Conservation (phyloP, 306 rosid species). For the Lathyrus sativus region DNA sequence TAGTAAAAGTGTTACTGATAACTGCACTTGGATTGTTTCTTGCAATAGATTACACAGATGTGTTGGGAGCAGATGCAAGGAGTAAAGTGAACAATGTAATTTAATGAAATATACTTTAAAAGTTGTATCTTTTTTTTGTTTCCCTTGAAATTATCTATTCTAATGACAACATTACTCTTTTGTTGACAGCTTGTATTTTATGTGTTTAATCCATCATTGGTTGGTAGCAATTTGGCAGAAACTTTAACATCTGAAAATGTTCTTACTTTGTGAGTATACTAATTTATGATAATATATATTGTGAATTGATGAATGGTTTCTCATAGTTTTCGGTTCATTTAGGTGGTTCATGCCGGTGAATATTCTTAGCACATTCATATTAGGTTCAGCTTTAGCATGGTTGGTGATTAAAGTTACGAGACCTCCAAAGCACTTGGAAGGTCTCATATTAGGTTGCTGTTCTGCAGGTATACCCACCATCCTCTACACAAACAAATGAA, state of each 20-base stretch:
- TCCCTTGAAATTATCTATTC: not conserved
- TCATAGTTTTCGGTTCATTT: constrained; percentile 8
- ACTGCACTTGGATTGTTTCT: constrained; percentile 54
- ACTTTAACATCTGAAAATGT: constrained; percentile 48
- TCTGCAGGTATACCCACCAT: constrained; percentile 49
- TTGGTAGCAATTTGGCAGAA: constrained; percentile 52
- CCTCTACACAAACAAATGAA: not conserved
- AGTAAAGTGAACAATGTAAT: constrained; percentile 51
- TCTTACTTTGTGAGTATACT: constrained; percentile 45
- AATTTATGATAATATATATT: constrained; percentile 13
- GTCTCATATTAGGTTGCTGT: constrained; percentile 55
- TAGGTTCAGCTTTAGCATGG: constrained; percentile 62
- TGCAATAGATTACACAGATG: constrained; percentile 44
- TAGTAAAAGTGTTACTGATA: constrained; percentile 49
- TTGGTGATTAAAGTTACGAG: constrained; percentile 49
- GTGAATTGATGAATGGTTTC: constrained; percentile 19
- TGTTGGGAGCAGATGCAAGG: constrained; percentile 53
- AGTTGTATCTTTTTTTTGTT: not conserved
- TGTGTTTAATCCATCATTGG: constrained; percentile 60
- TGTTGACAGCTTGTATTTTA: constrained; percentile 56
- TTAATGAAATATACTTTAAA: not conserved
- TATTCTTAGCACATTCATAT: constrained; percentile 45
- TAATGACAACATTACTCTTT: constrained; percentile 20
- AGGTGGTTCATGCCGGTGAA: constrained; percentile 71
- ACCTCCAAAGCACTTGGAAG: constrained; percentile 55